Conservation (phyloP, 176 grass and related monocot genomes). For the Zoysia pacifica region DNA sequence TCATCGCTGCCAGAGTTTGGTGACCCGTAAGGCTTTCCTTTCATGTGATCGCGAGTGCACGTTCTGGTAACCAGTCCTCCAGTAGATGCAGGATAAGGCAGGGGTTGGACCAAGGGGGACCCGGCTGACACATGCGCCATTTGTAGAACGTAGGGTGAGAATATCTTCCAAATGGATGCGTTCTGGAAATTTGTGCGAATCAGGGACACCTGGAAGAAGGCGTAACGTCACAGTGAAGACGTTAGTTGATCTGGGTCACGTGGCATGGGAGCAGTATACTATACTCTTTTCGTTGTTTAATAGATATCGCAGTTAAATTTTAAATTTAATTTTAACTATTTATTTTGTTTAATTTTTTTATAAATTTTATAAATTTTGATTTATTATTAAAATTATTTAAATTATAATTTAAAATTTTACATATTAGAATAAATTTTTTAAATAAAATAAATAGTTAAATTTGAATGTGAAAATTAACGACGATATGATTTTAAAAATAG, state of each 20-base stretch:
- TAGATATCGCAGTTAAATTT: too few species aligned
- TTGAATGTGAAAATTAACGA: too few species aligned
- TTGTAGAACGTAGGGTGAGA: background rate
- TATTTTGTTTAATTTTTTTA: too few species aligned
- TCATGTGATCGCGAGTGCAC: background rate
- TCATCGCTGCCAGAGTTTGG: background rate
- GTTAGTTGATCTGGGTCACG: background rate
- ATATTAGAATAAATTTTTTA: too few species aligned
- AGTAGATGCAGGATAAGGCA: background rate
- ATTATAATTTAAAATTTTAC: too few species aligned
- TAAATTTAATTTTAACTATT: too few species aligned
- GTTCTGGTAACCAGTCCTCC: background rate
- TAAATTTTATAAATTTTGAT: too few species aligned
- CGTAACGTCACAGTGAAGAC: background rate
- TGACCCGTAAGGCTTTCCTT: background rate
- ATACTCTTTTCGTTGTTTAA: too few species aligned
- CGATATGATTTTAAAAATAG: too few species aligned
- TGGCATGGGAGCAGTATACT: background rate
- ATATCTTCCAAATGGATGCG: background rate
- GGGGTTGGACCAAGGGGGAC: background rate
- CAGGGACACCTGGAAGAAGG: background rate
- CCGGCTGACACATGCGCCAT: background rate
- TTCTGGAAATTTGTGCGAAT: background rate
- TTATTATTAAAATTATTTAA: too few species aligned
- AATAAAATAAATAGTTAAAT: too few species aligned